Base-by-base conservation (phyloP, 768 basidiomycete genomes). In the Hypholoma sublateritium region DNA sequence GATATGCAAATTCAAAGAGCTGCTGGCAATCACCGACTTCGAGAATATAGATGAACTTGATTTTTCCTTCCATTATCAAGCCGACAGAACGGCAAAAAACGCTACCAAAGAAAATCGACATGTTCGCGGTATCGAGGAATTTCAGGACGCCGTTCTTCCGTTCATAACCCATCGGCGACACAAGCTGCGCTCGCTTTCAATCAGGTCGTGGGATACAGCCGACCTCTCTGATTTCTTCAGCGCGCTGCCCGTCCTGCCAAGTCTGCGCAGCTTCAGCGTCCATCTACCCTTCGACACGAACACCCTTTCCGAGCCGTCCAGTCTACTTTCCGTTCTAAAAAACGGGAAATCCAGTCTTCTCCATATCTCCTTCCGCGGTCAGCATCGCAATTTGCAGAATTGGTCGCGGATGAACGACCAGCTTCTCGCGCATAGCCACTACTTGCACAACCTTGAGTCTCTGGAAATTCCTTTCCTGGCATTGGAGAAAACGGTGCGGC, bases 221-320 rank as follows among this genome's bases (percentile, higher is more conserved):
- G 72, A 77, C 59, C 60, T 75, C 13, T 70, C 74, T 7, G 39
- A 60, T 3, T 72, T 77, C 53, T 72, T 77, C 50, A 47, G 55
- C 3, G 62, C 70, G 2, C 62, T 76, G 2, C 64, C 66, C 6
- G 17, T 56, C 1, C 61, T 76, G 14, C 65, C 67, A 1, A 42
- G 39, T 7, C 67, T 77, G 14, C 69, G 63, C 13, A 41, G 47
- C 4, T 60, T 74, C 5, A 58, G 59, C 4, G 46, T 68, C 22
- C 58, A 56, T 5, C 67, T 70, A 17, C 56, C 49, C 12, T 67
- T 71, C 32, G 60, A 67, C 49, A 22, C 55, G 37, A 45, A 50
- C 3, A 55, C 60, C 16, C 60, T 76, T 8, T 67, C 68, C n/a
- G 62, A 69, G 41, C 57, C 68, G 0, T 60, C 66, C 21, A 56